Evolutionary conservation across 2,329 filamentous ascomycete species (phyloP).

Genomic region (Clathrospora elynae): DNA sequence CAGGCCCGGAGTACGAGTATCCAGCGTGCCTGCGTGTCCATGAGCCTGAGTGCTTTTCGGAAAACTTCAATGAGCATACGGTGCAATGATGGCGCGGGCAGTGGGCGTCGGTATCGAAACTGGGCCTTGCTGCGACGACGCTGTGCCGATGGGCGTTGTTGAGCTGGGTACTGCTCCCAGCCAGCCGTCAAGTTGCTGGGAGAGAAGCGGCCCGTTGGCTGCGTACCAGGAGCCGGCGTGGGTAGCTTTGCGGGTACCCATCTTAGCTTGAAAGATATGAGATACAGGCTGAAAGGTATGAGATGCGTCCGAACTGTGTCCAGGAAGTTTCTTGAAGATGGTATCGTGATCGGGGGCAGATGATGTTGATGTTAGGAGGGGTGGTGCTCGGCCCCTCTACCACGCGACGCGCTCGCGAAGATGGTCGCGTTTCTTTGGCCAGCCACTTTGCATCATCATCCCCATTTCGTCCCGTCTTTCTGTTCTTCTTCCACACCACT

Average conservation of each 20-base stretch:
- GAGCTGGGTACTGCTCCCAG: conserved; percentile 71
- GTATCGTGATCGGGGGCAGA: neutral
- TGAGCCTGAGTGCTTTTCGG: conserved; percentile 27
- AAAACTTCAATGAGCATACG: conserved; percentile 65
- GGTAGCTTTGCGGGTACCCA: conserved; percentile 61
- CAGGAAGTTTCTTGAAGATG: neutral
- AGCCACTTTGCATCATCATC: conserved; percentile 33
- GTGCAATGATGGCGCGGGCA: conserved; percentile 86
- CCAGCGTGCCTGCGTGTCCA: conserved; percentile 76
- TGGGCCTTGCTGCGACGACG: conserved; percentile 46
- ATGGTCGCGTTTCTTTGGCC: conserved; percentile 20
- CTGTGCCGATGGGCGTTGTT: conserved; percentile 64
- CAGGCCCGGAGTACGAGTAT: conserved; percentile 87
- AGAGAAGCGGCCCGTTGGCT: conserved; percentile 63
- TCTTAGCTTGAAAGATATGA: conserved; percentile 18
- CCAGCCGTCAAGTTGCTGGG: conserved; percentile 72
- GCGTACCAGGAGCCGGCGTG: conserved; percentile 93
- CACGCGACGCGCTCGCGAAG: conserved; percentile 19
- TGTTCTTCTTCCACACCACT: conserved; percentile 5
- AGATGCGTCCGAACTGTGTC: neutral
- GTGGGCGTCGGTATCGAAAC: conserved; percentile 68
- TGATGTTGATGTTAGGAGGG: neutral
- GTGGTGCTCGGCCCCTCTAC: neutral
- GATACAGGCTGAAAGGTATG: too few relatives aligned
- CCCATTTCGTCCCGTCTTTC: conserved; percentile 15